Evolutionary conservation across 2,329 filamentous ascomycete species (phyloP), one percentile per base, ranked within the genome.

Genomic region (Amesomyces nigricolor): DNA sequence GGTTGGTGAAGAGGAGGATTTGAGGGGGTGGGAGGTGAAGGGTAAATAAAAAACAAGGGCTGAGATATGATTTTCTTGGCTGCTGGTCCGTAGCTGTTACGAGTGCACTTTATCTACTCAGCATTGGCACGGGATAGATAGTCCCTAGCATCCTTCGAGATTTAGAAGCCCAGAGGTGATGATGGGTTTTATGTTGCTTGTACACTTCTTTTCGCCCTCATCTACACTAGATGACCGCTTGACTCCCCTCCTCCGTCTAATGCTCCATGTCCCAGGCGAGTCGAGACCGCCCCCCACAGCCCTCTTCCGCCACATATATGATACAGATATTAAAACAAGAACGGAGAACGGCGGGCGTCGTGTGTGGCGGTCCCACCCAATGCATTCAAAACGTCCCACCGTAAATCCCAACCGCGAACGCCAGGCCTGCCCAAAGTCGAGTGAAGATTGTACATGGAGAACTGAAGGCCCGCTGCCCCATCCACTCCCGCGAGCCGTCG

Each of bases 1-100:
- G 94, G 0, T 67, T 99, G 65, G 75, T 99, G 17, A 89, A 83
- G 75, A 81, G 86, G 65, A 97, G 95, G 76, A 71, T 85, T 2
- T 91, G 66, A 65, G 11, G 32, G 32, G 32, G 32, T 35, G 32
- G 32, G 3, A 7, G 32, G 8, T 9, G 7, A 35, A 35, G 4
- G 32, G 4, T 35, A 13, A 7, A 10, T 11, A 13, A 13, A 35
- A 35, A 35, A 10, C 4, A 35, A 5, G 22, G 22, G 22, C 5
- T 26, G 22, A 26, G 22, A 26, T 26, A 26, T 26, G 22, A 5
- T 26, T 26, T 26, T 26, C 22, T 26, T 26, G 22, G 22, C 22
- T 26, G 22, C 4, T 26, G 22, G 22, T 26, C 22, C 6, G 22
- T 26, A 26, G 22, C 6, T 26, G 22, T 26, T 26, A 4, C 22